phyloP scores from a whole-genome alignment of 2,329 filamentous ascomycete genomes.

The Aspergillus sp. region DNA sequence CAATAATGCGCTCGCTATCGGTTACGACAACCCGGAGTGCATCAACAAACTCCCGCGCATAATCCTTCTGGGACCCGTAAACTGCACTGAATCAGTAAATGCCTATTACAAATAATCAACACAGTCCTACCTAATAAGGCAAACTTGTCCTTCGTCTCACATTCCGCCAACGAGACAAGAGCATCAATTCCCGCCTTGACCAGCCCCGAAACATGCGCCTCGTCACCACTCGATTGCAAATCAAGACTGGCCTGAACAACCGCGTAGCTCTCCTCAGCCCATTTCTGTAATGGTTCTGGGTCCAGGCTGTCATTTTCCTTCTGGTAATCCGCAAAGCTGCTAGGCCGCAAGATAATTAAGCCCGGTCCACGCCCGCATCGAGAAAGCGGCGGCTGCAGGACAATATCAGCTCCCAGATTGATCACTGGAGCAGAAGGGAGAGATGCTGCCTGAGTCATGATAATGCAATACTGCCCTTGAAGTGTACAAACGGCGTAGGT shows the following conservation, averaged over 20 bases:
- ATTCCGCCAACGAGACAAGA: constrained; percentile 16
- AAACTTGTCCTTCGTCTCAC: constrained; percentile 13
- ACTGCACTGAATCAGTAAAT: constrained; percentile 10
- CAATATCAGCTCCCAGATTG: constrained; percentile 4
- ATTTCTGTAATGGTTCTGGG: constrained; percentile 56
- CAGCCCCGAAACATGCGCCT: constrained; percentile 6
- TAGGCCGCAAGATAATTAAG: constrained; percentile 40
- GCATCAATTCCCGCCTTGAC: constrained; percentile 10
- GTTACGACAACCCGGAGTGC: constrained; percentile 5
- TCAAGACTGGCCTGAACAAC: constrained; percentile 48
- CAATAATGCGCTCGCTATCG: constrained; percentile 2
- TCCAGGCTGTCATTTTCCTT: constrained; percentile 36
- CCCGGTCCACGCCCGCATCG: constrained; percentile 44
- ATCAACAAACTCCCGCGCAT: constrained; percentile 9
- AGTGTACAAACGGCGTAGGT: neutral
- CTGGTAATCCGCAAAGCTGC: constrained; percentile 18
- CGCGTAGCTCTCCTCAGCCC: constrained; percentile 64
- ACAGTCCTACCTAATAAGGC: constrained; percentile 16
- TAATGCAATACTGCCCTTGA: neutral
- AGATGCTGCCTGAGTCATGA: neutral
- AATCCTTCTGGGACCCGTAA: constrained; percentile 20
- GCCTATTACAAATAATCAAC: neutral
- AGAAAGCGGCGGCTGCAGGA: constrained; percentile 41
- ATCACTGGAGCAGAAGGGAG: constrained; percentile 6
- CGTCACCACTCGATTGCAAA: constrained; percentile 2